These are phyloP conservation scores for Penicillium pulvis DNA, from an alignment of 495 filamentous ascomycete genomes.

Conservation along the genomic window DNA sequence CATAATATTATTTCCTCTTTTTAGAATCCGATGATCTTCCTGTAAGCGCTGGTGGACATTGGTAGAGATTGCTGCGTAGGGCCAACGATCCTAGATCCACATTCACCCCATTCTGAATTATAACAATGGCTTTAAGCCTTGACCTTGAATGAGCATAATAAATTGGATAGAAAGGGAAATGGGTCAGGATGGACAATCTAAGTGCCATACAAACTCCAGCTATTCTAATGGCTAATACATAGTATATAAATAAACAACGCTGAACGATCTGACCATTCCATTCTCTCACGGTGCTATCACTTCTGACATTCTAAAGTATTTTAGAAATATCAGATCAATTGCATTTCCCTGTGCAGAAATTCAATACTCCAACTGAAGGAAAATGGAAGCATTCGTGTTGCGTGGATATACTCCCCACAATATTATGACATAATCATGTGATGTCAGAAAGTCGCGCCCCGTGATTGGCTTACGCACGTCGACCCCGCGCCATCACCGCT, in stretches of 20 bases:
- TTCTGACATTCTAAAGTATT: no score
- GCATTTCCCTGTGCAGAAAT: neutral
- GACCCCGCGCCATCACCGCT: conserved; percentile 34
- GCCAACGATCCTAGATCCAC: neutral
- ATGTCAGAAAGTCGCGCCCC: conserved; percentile 23
- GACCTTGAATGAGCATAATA: neutral
- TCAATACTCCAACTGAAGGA: neutral
- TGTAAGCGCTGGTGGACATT: neutral
- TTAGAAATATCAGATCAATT: neutral
- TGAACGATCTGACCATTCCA: no score
- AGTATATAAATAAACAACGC: no score
- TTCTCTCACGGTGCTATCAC: no score
- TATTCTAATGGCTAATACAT: no score
- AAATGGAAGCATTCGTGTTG: neutral
- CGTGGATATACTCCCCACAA: conserved; percentile 1
- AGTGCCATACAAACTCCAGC: neutral
- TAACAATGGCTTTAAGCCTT: neutral
- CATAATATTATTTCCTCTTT: neutral
- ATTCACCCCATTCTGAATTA: neutral
- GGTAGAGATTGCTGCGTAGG: neutral
- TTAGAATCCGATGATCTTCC: neutral
- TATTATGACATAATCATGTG: conserved; percentile 11
- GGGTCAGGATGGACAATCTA: neutral
- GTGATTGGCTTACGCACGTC: conserved; percentile 35
- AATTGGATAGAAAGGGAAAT: neutral